phyloP scores from a whole-genome alignment of 139 green algal genomes.

The Spirogloea muscicola region DNA sequence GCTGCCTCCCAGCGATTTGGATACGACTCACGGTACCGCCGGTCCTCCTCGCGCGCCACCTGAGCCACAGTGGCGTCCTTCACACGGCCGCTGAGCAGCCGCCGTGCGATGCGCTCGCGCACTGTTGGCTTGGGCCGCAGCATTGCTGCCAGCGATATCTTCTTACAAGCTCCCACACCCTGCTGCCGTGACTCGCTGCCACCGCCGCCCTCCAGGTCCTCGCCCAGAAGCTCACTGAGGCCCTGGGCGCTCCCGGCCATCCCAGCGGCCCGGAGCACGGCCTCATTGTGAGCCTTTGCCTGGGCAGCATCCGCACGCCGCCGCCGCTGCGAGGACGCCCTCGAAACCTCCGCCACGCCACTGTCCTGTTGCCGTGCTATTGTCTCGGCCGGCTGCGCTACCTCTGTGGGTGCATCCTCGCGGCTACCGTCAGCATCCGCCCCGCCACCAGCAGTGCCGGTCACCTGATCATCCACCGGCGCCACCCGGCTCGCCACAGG shows the following conservation, averaged over 20 bases:
- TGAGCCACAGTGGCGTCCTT: background rate
- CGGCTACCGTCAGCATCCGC: background rate
- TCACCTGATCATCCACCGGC: no score
- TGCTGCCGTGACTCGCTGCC: background rate
- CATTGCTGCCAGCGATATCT: background rate
- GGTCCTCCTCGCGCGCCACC: constrained; percentile 15
- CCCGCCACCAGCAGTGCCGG: background rate
- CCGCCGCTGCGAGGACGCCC: background rate
- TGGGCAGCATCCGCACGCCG: background rate
- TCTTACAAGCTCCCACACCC: background rate
- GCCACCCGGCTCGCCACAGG: background rate
- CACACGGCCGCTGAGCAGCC: constrained; percentile 10
- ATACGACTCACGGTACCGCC: background rate
- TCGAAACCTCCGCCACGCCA: background rate
- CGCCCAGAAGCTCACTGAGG: background rate
- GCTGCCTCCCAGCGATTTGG: constrained; percentile 17
- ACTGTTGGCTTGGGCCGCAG: constrained; percentile 6
- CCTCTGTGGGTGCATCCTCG: background rate
- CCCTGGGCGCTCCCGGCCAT: constrained; percentile 10
- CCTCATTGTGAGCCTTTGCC: constrained; percentile 32
- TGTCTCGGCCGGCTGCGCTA: constrained; percentile 4
- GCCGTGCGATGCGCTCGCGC: constrained; percentile 3
- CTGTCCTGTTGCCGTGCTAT: constrained; percentile 23
- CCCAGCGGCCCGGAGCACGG: constrained; percentile 9
- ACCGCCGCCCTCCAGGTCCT: background rate